Evolutionary conservation across 2,329 filamentous ascomycete genomes (phyloP), one percentile per base, ranked within the genome.

Genomic region (Colletotrichum chlorophyti): DNA sequence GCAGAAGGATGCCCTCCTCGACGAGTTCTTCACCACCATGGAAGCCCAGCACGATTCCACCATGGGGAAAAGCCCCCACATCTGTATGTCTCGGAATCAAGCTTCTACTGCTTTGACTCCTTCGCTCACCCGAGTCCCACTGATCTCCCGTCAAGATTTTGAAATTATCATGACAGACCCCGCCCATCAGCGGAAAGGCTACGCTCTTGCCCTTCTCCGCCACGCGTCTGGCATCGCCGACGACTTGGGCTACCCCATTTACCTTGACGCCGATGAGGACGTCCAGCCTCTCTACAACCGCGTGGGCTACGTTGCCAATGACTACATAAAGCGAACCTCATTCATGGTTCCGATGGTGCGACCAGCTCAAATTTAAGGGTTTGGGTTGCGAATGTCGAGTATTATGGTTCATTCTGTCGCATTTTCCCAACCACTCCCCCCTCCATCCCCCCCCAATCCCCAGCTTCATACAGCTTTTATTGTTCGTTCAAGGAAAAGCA

Each of bases 111-210:
- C 4, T 4, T 5, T 21, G 17, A n/a, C 23, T 2, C 15, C 5
- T 1, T 24, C 14, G n/a, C 8, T 19, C 10, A 23, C 11, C 10
- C 12, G n/a, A 14, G 19, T 5, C 3, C 21, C 15, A 17, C 21
- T 27, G 3, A 1, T 29, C 10, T 10, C 11, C 23, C 6, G 12
- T 14, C 8, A 21, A 64, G 63, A 63, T 29, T 42, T 64, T 15
- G 62, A 65, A 24, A 27, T 64, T 9, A 43, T 64, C 19, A 53
- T 63, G 48, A 59, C 62, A 9, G 60, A 63, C 34, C 58, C 63
- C 14, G 45, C 58, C 4, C 54, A 60, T 6, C 62, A 58, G 4
- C 29, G 62, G 1, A 50, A 40, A 9, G 64, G 64, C 6, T 37
- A 60, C 23, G 64, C 52, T 5, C 41, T 40, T n/a, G 53, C 63